Base-by-base conservation (phyloP, 2,329 filamentous ascomycete species). In the Penicillium oxalicum region DNA sequence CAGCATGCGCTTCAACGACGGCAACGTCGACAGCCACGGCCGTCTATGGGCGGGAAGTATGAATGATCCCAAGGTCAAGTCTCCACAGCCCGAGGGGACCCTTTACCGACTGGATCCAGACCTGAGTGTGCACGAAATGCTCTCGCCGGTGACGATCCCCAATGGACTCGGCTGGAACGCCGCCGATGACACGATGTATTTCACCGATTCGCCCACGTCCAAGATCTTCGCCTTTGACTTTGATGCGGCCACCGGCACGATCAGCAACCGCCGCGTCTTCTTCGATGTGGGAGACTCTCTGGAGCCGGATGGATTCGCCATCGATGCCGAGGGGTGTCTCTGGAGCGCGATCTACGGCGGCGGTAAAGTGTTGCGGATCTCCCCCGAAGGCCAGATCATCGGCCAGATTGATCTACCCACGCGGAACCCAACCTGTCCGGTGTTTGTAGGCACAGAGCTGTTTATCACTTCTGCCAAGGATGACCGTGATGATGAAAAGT, bases 301-400 rank as follows among this genome's bases (percentile, higher is more conserved):
- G 5, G 76, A 80, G 53, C 89, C 89, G 1, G 91, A 96, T 68
- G 91, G 91, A 2, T 91, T 91, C 70, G 84, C 85, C 53, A 80
- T 94, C 61, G 91, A 96, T 63, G 79, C 78, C 38, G 82, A 94
- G 47, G 90, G 89, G n/a, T 85, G 86, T 71, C 77, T 95, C 61
- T 96, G 91, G 91, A 84, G 87, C 52, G 87, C 88, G 6, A 76
- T 93, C n/a, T 93, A 88, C 64, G 89, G 89, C 46, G 87, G 86
- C 53, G 75, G 80, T 50, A 80, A 82, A 51, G 87, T 95, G 25
- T 72, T 95, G 56, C 82, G 86, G 65, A 84, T 95, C 61, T 81
- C 79, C 41, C 80, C 83, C 4, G 68, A 78, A 44, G 89, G 88
- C 2, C 73, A 83, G 60, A 70, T 95, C 28, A 75, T 91, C 4